These are phyloP conservation scores for Niebla homalea DNA, from an alignment of 495 filamentous ascomycete species.

Conservation along the genomic window DNA sequence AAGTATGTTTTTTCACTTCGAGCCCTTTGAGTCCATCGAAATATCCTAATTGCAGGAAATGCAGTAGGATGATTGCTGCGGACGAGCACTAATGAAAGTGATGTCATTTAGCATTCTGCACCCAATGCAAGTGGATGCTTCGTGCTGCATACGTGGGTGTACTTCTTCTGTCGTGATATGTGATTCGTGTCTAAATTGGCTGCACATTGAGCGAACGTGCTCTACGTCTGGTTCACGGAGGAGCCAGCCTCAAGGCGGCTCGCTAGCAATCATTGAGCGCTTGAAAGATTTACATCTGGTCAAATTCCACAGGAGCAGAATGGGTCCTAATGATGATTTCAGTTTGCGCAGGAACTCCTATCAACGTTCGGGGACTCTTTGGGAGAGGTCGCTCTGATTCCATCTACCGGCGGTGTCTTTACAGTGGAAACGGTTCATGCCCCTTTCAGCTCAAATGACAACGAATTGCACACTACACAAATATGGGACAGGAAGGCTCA, in stretches of 20 bases:
- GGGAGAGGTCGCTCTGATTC: slow-evolving; percentile 83
- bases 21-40: too few relatives aligned
- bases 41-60: too few relatives aligned
- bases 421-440: slow-evolving; percentile 47
- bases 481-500: slow-evolving; percentile 86
- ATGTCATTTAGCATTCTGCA: not conserved
- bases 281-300: too few relatives aligned
- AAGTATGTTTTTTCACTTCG: too few relatives aligned
- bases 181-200: not conserved
- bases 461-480: not conserved
- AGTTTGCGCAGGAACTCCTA: slow-evolving; percentile 95
- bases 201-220: not conserved
- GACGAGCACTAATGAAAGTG: too few relatives aligned
- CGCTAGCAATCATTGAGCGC: not conserved
- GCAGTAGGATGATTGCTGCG: too few relatives aligned
- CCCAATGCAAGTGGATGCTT: slow-evolving; percentile 74
- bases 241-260: not conserved
- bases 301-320: too few relatives aligned
- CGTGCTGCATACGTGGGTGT: slow-evolving; percentile 62
- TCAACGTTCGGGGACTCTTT: slow-evolving; percentile 83
- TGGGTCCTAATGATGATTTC: not conserved
- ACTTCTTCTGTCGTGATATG: not conserved
- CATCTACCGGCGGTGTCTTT: slow-evolving; percentile 75
- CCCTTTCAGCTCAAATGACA: not conserved
- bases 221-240: not conserved